Base-by-base conservation (phyloP, 208 protist species). In the Leishmania major region DNA sequence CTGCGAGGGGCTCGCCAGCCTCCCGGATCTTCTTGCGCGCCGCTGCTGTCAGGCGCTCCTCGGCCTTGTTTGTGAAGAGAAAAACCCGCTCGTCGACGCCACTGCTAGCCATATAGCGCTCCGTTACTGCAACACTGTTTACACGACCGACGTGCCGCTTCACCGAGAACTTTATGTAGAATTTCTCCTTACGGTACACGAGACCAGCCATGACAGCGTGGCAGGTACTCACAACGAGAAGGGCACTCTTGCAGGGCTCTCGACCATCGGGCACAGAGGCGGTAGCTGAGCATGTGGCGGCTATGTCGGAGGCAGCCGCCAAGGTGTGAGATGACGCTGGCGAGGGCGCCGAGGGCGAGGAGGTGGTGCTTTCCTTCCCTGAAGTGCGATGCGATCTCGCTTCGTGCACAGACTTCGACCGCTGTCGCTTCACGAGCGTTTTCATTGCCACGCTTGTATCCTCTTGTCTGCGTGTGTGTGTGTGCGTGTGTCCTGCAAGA, bases 11-110 rank as follows among this genome's bases (percentile, higher is more conserved):
- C 81, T 89, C 86, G n/a, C 88, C 89, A 3, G 79, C 75, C 55
- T 87, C 84, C 72, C 53, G 75, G 83, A 91, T 73, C 66, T 83
- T 84, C 67, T 55, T 77, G 22, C 82, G 84, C 37, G 77, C 72
- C 6, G 81, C 80, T n/a, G 81, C 79, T 6, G 79, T 87, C 13
- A 88, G 62, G 3, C 75, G 75, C 83, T 84, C 70, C 72, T 90
- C 83, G 10, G 87, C 84, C 78, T 96, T 96, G 79, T 94, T 94
- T 3, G 93, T 95, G 78, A 95, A 96, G 67, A 95, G 83, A 66
- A 91, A 93, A 43, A 94, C 78, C 2, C 92, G 93, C 86, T 96
- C 93, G 77, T 96, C 93, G 1, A 88, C 89, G 74, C 93, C 91
- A 67, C 87, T 85, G 76, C 85, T 90, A 64, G 90, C 91, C 75